Evolutionary conservation across 768 basidiomycete genomes (phyloP).

Genomic region (Auricularia auricula-judae): DNA sequence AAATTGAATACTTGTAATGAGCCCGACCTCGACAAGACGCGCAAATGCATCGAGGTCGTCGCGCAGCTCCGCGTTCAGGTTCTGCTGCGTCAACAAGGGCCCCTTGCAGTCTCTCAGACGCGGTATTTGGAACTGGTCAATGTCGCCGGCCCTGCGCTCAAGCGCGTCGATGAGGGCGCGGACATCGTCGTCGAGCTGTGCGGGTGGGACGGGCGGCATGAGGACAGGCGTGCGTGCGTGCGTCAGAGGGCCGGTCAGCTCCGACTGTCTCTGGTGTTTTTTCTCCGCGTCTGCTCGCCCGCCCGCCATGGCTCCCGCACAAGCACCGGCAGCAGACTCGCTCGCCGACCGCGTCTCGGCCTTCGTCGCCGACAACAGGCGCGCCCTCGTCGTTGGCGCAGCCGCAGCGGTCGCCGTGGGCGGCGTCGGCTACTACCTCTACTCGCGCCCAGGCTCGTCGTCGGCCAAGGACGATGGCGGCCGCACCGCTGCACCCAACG

Average conservation of each 20-base stretch:
- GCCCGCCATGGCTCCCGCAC: background rate
- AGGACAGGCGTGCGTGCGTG: slow-evolving; percentile 2
- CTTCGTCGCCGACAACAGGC: slow-evolving; percentile 67
- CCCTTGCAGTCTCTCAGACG: slow-evolving; percentile 58
- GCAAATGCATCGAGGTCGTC: slow-evolving; percentile 59
- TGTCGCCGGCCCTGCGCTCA: slow-evolving; percentile 48
- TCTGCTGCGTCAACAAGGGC: slow-evolving; percentile 60
- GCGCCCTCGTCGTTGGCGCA: slow-evolving; percentile 58
- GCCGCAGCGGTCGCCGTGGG: slow-evolving; percentile 65
- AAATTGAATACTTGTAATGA: background rate
- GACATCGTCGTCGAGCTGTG: slow-evolving; percentile 38
- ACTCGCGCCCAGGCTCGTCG: slow-evolving; percentile 12
- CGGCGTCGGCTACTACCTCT: slow-evolving; percentile 61
- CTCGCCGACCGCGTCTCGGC: slow-evolving; percentile 11
- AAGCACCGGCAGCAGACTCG: background rate
- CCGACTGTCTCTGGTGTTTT: background rate
- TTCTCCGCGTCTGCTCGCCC: background rate
- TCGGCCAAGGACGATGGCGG: slow-evolving; percentile 36
- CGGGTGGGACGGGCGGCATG: slow-evolving; percentile 56
- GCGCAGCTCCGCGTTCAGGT: slow-evolving; percentile 60
- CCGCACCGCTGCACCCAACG: slow-evolving; percentile 17
- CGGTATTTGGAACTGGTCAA: slow-evolving; percentile 63
- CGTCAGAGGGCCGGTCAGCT: background rate
- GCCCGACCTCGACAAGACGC: slow-evolving; percentile 55
- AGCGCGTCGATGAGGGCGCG: slow-evolving; percentile 37